Evolutionary conservation across 2,329 filamentous ascomycete genomes (phyloP).

Genomic region (Apiospora saccharicola): DNA sequence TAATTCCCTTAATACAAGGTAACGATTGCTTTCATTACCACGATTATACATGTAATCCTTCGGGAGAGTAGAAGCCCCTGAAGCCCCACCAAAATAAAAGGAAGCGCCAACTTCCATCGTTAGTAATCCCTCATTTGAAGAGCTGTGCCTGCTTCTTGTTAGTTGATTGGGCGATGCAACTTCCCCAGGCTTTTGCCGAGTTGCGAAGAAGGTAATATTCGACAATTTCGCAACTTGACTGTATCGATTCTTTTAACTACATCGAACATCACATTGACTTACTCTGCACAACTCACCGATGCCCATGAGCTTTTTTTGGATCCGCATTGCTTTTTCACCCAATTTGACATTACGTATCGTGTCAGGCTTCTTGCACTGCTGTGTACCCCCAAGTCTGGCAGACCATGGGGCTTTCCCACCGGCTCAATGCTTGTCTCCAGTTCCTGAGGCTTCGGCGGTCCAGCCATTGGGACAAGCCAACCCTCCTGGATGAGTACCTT

Average conservation of each 20-base stretch:
- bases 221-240: not conserved
- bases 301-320: not conserved
- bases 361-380: constrained; percentile 18
- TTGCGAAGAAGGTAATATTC: not conserved
- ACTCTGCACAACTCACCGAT: not conserved
- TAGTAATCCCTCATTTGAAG: not conserved
- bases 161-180: constrained; percentile 11
- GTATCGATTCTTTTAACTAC: not conserved
- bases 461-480: constrained; percentile 57
- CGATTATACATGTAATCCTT: not conserved
- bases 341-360: constrained; percentile 16
- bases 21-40: not conserved
- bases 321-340: not conserved
- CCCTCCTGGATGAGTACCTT: constrained; percentile 68
- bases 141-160: constrained; percentile 11
- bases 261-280: not conserved
- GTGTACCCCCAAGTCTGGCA: not conserved
- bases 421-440: constrained; percentile 25
- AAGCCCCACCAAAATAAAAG: constrained; percentile 4
- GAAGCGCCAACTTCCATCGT: not conserved
- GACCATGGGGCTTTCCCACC: constrained; percentile 52
- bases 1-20: not conserved
- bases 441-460: constrained; percentile 56
- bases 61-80: not conserved
- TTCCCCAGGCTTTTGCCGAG: not conserved